Evolutionary conservation across 2,329 filamentous ascomycete genomes (phyloP).

Genomic region (Aspergillus novoparasiticus): DNA sequence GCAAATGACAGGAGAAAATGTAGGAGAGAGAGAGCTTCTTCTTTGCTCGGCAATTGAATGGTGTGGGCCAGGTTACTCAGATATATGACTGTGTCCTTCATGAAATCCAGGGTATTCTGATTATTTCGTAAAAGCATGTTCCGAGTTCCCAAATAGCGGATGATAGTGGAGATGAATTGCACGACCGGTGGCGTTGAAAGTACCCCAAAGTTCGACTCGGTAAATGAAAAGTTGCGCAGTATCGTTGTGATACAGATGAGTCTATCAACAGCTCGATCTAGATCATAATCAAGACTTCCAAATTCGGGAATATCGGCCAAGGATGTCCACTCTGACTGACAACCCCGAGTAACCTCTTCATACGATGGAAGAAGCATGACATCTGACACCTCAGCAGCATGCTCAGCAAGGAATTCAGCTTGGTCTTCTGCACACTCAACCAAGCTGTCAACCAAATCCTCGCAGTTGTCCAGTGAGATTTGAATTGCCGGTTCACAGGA

Average conservation of each 20-base stretch:
- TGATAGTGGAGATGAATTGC: conserved; percentile 79
- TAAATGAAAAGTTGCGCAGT: conserved; percentile 88
- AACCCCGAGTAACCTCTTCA: conserved; percentile 82
- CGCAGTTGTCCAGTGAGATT: conserved; percentile 73
- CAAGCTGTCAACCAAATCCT: conserved; percentile 84
- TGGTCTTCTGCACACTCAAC: conserved; percentile 91
- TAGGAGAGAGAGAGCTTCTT: conserved; percentile 83
- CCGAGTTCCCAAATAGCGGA: conserved; percentile 84
- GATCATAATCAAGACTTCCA: conserved; percentile 75
- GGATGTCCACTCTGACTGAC: conserved; percentile 70
- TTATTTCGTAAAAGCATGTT: conserved; percentile 82
- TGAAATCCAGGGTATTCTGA: conserved; percentile 87
- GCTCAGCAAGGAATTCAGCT: conserved; percentile 78
- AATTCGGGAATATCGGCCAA: conserved; percentile 74
- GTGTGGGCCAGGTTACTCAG: conserved; percentile 84
- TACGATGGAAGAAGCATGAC: conserved; percentile 81
- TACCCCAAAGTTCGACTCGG: conserved; percentile 71
- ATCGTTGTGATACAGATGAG: conserved; percentile 91
- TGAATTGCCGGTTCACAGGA: conserved; percentile 65
- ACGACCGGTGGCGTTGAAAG: conserved; percentile 78
- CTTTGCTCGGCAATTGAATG: conserved; percentile 78
- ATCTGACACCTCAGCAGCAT: conserved; percentile 82
- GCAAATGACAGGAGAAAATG: conserved; percentile 91
- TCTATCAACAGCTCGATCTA: conserved; percentile 83
- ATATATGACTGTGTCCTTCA: conserved; percentile 91